phyloP scores from a whole-genome alignment of 75 land plant species.

The Sequoia sempervirens region DNA sequence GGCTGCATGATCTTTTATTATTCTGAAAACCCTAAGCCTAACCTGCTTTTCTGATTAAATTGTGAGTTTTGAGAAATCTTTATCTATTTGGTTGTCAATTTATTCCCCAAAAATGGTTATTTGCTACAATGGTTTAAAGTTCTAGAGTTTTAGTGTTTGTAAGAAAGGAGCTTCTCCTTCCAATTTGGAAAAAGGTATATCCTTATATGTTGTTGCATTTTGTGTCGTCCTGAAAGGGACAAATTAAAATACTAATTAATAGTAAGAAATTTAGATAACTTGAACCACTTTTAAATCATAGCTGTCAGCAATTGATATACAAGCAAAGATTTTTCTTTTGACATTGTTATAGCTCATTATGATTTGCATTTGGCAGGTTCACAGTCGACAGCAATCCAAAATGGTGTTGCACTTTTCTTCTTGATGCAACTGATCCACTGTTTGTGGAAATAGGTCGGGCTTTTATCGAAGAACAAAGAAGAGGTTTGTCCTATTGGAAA shows the following conservation, averaged over 20 bases:
- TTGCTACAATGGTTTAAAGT: too few relatives aligned
- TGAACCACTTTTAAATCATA: background rate
- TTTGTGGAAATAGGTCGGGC: slow-evolving; percentile 65
- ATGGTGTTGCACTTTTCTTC: slow-evolving; percentile 76
- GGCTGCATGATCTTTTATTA: too few relatives aligned
- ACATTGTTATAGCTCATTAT: background rate
- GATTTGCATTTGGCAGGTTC: slow-evolving; percentile 29
- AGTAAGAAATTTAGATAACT: background rate
- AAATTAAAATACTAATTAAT: too few relatives aligned
- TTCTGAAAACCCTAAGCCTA: too few relatives aligned
- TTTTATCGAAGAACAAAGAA: slow-evolving; percentile 53
- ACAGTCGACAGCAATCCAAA: slow-evolving; percentile 53
- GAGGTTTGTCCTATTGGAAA: slow-evolving; percentile 31
- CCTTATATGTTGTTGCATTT: too few relatives aligned
- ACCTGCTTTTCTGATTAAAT: too few relatives aligned
- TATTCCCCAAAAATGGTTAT: too few relatives aligned
- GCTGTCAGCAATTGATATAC: background rate
- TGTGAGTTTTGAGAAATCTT: too few relatives aligned
- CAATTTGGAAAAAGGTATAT: too few relatives aligned
- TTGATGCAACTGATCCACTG: slow-evolving; percentile 68
- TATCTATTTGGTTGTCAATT: too few relatives aligned
- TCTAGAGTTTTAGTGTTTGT: too few relatives aligned
- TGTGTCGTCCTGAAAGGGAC: background rate
- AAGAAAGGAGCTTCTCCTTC: too few relatives aligned
- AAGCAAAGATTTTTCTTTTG: background rate